Evolutionary conservation across 176 grass and related monocot species (phyloP), one percentile per base, ranked within the genome.

Genomic region (Elymus sibiricus): DNA sequence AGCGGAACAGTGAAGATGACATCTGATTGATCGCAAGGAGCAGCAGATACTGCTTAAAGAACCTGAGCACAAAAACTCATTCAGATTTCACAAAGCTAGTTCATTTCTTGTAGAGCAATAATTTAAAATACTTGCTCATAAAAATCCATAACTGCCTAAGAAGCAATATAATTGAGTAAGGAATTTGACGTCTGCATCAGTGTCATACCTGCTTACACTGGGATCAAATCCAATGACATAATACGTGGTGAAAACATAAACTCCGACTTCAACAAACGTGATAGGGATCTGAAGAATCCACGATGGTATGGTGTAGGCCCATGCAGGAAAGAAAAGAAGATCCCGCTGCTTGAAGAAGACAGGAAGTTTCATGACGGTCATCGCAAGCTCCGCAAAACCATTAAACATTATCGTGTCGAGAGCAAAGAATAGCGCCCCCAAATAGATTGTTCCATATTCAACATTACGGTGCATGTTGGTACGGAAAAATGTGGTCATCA

Each of bases 281-380:
- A 97, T 97, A 74, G 94, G 94, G 42, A 97, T 97, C 64, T 94
- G 90, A 84, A 97, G 85, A 89, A 97, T 92, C 92, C 92, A 97
- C 3, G 92, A 89, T 21, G 94, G 94, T 79, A 97, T 77, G 67
- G 92, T 90, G 59, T 92, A 97, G 65, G 92, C 88, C 94, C 94
- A 97, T 69, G 92, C 85, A 83, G 94, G 94, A 62, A 94, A 97
- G 83, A 94, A 97, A 47, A 94, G 85, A 83, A 97, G 92, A 90
- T 94, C 94, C 65, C 92, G 87, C 74, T 97, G 94, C 79, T 94
- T 97, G 76, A 93, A 97, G 89, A 97, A 97, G 70, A 97, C 88
- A 1, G 92, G 94, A 8, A 97, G 87, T 79, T 92, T 97, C 63
- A 88, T 88, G 89, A 97, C 90, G 44, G 92, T 94, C 87, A 97